Conservation (phyloP, 768 basidiomycete genomes). For the Kwoniella sp. region DNA sequence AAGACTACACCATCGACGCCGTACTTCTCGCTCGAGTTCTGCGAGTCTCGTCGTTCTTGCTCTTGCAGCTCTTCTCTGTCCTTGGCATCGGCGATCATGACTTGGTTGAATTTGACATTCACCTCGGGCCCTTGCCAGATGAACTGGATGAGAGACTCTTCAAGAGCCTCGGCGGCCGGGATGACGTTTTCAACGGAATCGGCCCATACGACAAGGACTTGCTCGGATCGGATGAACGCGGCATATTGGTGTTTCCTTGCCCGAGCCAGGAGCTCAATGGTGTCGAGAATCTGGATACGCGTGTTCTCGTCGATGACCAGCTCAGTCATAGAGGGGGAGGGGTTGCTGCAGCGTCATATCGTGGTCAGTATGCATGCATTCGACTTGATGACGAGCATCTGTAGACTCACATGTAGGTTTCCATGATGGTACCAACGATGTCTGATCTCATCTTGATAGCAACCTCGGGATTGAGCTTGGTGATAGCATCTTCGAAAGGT, state of each 20-base stretch:
- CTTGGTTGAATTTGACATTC: conserved; percentile 42
- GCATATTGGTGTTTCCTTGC: conserved; percentile 88
- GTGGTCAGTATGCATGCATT: conserved; percentile 1
- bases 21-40: conserved; percentile 23
- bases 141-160: conserved; percentile 73
- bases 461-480: conserved; percentile 76
- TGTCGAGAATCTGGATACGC: conserved; percentile 80
- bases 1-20: conserved; percentile 17
- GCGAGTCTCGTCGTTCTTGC: conserved; percentile 15
- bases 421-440: conserved; percentile 28
- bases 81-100: conserved; percentile 36
- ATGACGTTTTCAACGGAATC: conserved; percentile 77
- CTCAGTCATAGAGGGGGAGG: conserved; percentile 43
- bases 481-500: conserved; percentile 63
- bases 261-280: conserved; percentile 71
- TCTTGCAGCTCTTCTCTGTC: conserved; percentile 23
- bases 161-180: conserved; percentile 60
- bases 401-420: conserved; percentile 32
- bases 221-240: conserved; percentile 82
- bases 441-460: conserved; percentile 71
- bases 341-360: conserved; percentile 23
- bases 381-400: no score
- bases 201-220: conserved; percentile 81
- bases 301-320: conserved; percentile 69
- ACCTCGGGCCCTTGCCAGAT: conserved; percentile 65